Percentiles rank a stretch among this genome's conserved stretches.
These are phyloP conservation scores for Venturia asperata DNA, from an alignment of 2,329 filamentous ascomycete species.

Conservation along the genomic window DNA sequence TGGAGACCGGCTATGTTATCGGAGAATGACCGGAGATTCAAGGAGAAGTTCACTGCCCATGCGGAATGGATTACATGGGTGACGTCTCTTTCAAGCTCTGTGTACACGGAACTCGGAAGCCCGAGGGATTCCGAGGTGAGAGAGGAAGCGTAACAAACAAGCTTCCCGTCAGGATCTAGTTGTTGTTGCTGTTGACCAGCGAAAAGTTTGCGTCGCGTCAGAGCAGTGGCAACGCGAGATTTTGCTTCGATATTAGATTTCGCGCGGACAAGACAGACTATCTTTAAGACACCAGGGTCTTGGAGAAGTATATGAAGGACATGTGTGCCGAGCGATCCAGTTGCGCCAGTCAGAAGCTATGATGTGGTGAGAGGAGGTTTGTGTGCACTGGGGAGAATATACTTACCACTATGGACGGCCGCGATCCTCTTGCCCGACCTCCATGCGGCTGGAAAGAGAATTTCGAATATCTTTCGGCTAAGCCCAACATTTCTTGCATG, in stretches of 20 bases:
- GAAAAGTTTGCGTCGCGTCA: not conserved
- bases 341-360: slow-evolving; percentile 48
- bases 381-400: not conserved
- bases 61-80: slow-evolving; percentile 45
- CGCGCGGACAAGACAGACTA: slow-evolving; percentile 50
- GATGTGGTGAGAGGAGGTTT: not conserved
- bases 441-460: not conserved
- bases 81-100: slow-evolving; percentile 25
- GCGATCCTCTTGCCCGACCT: not conserved
- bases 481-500: not conserved
- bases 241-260: not conserved
- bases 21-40: slow-evolving; percentile 43
- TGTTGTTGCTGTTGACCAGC: no score
- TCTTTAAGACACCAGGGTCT: slow-evolving; percentile 28
- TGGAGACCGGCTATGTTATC: slow-evolving; percentile 36
- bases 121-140: slow-evolving; percentile 10
- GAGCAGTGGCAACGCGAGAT: not conserved
- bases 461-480: not conserved
- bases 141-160: not conserved
- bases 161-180: no score
- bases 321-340: slow-evolving; percentile 58
- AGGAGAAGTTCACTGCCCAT: slow-evolving; percentile 53
- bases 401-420: not conserved
- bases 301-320: slow-evolving; percentile 38
- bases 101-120: slow-evolving; percentile 23